Evolutionary conservation across 2,329 filamentous ascomycete species (phyloP).

Genomic region (Sporothrix pseudoabietina): DNA sequence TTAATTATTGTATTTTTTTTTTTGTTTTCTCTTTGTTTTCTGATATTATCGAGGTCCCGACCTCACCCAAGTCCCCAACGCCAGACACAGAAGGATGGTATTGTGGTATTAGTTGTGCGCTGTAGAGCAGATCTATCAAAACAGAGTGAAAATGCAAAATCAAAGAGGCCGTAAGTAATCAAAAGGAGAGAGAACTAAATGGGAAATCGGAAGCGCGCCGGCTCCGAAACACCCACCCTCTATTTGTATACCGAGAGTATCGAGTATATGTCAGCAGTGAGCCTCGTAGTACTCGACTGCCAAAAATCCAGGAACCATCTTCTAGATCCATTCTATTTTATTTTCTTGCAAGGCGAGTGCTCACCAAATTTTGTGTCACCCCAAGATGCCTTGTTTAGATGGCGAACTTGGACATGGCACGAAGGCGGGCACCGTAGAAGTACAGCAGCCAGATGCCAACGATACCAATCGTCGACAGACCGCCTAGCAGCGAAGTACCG

Average conservation of each 20-base stretch:
- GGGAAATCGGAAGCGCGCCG: background rate
- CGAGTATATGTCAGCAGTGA: background rate
- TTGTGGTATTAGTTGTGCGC: conserved; percentile 10
- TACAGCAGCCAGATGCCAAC: conserved; percentile 63
- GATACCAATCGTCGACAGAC: conserved; percentile 56
- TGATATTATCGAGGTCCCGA: background rate
- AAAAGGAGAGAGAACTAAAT: background rate
- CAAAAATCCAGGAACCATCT: background rate
- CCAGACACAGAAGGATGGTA: background rate
- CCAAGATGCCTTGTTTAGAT: conserved; percentile 35
- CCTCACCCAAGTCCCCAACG: background rate
- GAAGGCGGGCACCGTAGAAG: conserved; percentile 57
- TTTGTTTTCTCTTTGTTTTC: background rate
- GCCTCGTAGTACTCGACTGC: background rate
- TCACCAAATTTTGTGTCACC: background rate
- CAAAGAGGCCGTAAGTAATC: background rate
- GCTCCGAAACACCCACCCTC: background rate
- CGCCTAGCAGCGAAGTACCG: conserved; percentile 60
- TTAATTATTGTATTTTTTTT: conserved; percentile 6
- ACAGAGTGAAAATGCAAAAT: background rate
- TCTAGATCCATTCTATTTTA: conserved; percentile 3
- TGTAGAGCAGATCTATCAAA: conserved; percentile 3
- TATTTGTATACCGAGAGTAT: background rate
- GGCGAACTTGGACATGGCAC: conserved; percentile 61
- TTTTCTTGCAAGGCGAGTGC: background rate